A percentile compares a stretch with the other conserved stretches of the same genome.
Conservation (phyloP, 2,329 filamentous ascomycete genomes). For the Colletotrichum chrysophilum region DNA sequence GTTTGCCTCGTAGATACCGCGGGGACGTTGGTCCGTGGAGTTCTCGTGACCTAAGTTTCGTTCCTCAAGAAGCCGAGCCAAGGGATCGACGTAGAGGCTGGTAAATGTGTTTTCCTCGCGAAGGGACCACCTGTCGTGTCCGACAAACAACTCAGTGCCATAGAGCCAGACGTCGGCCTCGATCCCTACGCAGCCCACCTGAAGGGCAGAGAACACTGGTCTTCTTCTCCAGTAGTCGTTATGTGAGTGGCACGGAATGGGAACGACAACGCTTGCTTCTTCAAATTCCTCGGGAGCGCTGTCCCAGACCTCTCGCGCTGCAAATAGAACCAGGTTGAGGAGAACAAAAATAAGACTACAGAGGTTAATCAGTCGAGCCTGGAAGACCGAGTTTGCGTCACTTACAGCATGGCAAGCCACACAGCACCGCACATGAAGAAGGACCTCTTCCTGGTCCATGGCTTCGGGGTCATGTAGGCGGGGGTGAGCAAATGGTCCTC, state of each 20-base stretch:
- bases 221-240: conserved; percentile 73
- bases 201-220: conserved; percentile 67
- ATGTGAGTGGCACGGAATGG: conserved; percentile 68
- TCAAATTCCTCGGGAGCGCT: background rate
- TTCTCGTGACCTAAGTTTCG: conserved; percentile 50
- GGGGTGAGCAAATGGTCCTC: conserved; percentile 6
- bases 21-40: conserved; percentile 36
- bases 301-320: conserved; percentile 13
- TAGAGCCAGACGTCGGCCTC: conserved; percentile 75
- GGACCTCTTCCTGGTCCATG: conserved; percentile 15
- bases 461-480: conserved; percentile 4
- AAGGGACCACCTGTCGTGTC: conserved; percentile 64
- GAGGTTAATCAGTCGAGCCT: background rate
- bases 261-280: conserved; percentile 38
- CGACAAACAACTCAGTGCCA: conserved; percentile 61
- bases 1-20: conserved; percentile 61
- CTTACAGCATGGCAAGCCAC: conserved; percentile 20
- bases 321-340: conserved; percentile 14
- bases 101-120: conserved; percentile 60
- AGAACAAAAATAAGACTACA: conserved; percentile 12
- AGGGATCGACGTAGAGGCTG: conserved; percentile 67
- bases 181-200: conserved; percentile 64
- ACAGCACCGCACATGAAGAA: conserved; percentile 18
- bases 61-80: conserved; percentile 63
- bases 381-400: background rate